Base-by-base conservation (phyloP, 768 basidiomycete species). In the Psilocybe cyanescens region DNA sequence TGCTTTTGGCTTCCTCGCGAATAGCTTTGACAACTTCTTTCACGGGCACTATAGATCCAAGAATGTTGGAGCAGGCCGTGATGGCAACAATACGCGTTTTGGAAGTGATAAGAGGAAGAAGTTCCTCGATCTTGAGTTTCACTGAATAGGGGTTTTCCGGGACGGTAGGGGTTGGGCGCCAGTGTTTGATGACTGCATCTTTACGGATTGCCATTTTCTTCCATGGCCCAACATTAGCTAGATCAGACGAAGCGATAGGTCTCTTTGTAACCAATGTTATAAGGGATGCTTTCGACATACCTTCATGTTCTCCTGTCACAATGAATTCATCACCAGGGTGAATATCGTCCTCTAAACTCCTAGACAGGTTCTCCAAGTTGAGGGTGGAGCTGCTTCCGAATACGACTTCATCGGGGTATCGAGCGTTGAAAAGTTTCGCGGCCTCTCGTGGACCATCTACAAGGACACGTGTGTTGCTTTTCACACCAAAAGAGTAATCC, bases 231-330 rank as follows among this genome's bases (percentile, higher is more conserved):
- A 73, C 82, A 65, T 94, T 93, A 1, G 92, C 91, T 91, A 19
- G 8, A 57, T 45, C 12, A 16, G 48, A 29, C n/a, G n/a, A 7
- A 6, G 3, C 8, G 44, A 12, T 50, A 17, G 30, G 19, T 29
- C 1, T 45, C 45, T 28, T 12, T 9, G 24, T 4, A 3, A 29
- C 12, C 7, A 31, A 12, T 19, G 61, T 58, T 7, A 33, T 50
- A 52, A 41, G 54, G 60, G 51, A 31, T 37, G 45, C 44, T 37
- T 41, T 16, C 6, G 39, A 28, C 53, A 4, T 37, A 91, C 90
- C 86, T 80, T 94, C 91, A 64, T 94, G 92, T 68, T 93, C 92
- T 1, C 83, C 84, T 0, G 89, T 90, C n/a, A 92, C 70, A 57
- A 94, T 86, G 58, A 93, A 86, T 72, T 93, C 91, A 60, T 92